Base-by-base conservation (phyloP, 345 rosid genomes). In the Dipteronia sinensis region DNA sequence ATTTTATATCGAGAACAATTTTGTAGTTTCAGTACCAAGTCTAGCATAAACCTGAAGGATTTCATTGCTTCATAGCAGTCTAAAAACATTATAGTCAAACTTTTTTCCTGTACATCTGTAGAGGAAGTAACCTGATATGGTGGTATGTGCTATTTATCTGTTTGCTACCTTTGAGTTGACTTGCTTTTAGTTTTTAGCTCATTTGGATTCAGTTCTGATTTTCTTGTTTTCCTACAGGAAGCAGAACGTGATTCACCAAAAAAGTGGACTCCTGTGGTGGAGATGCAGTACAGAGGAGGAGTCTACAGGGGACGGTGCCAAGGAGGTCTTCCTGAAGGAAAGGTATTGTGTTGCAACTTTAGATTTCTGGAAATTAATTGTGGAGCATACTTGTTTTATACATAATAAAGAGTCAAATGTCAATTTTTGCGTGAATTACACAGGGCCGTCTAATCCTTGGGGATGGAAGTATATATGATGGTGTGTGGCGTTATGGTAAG, bases 291-390 rank as follows among this genome's bases (percentile, higher is more conserved):
- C 85, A 93, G 97, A 85, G 98, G 98, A 79, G 98, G 98, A 65
- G 55, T 87, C 49, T 96, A 91, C 83, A 85, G 71, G 82, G 99
- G 97, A 29, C 80, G 94, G 63, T 93, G 97, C 85, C 99, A 91
- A 83, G 98, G 98, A 65, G 99, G 99, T 80, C 98, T 96, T 83
- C 99, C 99, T 47, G 98, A 96, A 86, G 99, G 98, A 84, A 96
- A 96, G 97, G 99, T 96, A 86, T 46, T 61, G 10, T 65, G 4
- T 25, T 44, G 5, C n/a, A 15, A 1, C 56, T 20, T 8, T 74
- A 47, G 63, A 42, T 23, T 59, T 68, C 55, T 9, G 56, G 34
- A 65, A 65, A 65, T 72, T 12, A 67, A 71, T 79, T 69, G 10
- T 78, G 69, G 69, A 74, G 38, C 59, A 78, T 66, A 27, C 65